Evolutionary conservation across 2,329 filamentous ascomycete genomes (phyloP).

Genomic region (Diaporthe citri): DNA sequence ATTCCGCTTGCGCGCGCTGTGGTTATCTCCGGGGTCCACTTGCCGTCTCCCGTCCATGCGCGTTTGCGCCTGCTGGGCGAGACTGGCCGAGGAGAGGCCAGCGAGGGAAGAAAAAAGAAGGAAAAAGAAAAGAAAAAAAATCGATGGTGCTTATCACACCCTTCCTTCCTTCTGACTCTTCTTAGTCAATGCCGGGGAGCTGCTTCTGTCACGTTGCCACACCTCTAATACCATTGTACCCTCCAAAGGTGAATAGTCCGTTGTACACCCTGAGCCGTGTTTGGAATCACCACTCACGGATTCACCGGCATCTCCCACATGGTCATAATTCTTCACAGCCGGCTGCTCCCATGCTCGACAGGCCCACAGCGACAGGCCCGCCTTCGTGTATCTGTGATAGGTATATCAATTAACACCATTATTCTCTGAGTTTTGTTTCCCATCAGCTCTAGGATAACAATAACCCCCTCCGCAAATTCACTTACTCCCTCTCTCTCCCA

Average conservation of each 20-base stretch:
- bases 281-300: constrained; percentile 6
- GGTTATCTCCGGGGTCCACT: constrained; percentile 22
- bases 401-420: background rate
- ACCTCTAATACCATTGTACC: background rate
- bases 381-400: background rate
- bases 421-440: background rate
- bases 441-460: background rate
- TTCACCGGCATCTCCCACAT: background rate
- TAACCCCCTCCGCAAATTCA: background rate
- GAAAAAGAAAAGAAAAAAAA: background rate
- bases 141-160: background rate
- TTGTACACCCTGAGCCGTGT: background rate
- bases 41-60: constrained; percentile 13
- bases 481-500: background rate
- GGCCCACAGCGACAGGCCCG: background rate
- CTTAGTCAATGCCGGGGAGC: background rate
- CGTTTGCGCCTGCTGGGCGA: background rate
- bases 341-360: background rate
- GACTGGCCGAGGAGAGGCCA: background rate
- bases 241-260: background rate
- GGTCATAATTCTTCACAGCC: background rate
- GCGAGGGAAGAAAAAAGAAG: background rate
- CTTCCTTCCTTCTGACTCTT: background rate
- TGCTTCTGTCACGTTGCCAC: background rate
- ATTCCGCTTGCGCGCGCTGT: background rate